A percentile compares a stretch with the other conserved stretches of the same genome.
Conservation (phyloP, 2,329 filamentous ascomycete species). For the Neobulgaria alba region DNA sequence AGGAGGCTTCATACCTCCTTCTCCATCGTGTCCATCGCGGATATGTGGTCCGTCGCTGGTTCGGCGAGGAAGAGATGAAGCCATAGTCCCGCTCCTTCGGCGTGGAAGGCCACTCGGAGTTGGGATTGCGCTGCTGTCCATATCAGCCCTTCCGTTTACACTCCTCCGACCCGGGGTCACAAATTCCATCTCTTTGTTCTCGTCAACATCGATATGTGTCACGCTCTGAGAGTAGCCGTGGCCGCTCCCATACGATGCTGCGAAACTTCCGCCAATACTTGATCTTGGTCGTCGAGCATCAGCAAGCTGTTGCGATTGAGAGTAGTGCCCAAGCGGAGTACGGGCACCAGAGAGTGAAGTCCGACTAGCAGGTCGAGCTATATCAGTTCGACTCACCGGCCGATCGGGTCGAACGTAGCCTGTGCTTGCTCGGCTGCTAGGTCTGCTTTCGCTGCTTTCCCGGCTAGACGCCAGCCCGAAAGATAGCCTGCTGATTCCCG, state of each 20-base stretch:
- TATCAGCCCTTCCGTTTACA: slow-evolving; percentile 33
- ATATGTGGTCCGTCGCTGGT: slow-evolving; percentile 23
- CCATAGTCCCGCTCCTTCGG: slow-evolving; percentile 39
- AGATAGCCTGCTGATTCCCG: slow-evolving; percentile 53
- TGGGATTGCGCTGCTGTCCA: slow-evolving; percentile 39
- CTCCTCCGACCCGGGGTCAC: slow-evolving; percentile 38
- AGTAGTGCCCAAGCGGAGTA: slow-evolving; percentile 29
- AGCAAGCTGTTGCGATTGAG: slow-evolving; percentile 20
- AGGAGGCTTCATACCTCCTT: slow-evolving; percentile 22
- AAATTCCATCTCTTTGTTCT: slow-evolving; percentile 23
- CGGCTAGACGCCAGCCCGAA: slow-evolving; percentile 54
- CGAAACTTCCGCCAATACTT: slow-evolving; percentile 26
- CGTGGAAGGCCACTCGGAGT: slow-evolving; percentile 37
- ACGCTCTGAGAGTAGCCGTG: slow-evolving; percentile 30
- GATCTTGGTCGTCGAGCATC: slow-evolving; percentile 27
- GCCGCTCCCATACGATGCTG: slow-evolving; percentile 21
- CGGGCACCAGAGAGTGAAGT: slow-evolving; percentile 26
- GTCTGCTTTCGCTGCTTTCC: slow-evolving; percentile 20
- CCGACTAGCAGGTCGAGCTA: slow-evolving; percentile 25
- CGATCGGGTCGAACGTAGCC: slow-evolving; percentile 24
- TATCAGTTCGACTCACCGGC: slow-evolving; percentile 24
- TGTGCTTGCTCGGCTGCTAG: slow-evolving; percentile 25
- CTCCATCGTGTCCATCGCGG: slow-evolving; percentile 17
- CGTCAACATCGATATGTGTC: slow-evolving; percentile 25
- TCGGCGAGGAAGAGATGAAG: slow-evolving; percentile 19